Conservation (phyloP, 2,329 filamentous ascomycete species). For the Fusarium piperis region DNA sequence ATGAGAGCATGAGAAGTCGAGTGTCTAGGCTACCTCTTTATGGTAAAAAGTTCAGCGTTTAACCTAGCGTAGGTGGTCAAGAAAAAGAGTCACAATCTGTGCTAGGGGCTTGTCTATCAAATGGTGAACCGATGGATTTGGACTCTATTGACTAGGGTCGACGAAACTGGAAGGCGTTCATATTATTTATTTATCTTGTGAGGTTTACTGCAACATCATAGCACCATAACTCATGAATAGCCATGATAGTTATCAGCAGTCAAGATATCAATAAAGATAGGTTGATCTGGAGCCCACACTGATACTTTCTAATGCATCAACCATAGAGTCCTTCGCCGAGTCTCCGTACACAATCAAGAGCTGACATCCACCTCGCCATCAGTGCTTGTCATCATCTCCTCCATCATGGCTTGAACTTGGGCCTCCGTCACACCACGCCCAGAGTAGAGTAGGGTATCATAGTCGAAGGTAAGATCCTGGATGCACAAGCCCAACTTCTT, state of each 20-base stretch:
- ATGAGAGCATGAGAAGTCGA: too few relatives aligned
- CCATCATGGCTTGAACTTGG: not conserved
- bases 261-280: not conserved
- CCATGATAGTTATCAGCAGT: not conserved
- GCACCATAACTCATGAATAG: not conserved
- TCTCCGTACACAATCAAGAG: not conserved
- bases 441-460: not conserved
- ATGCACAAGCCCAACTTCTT: not conserved
- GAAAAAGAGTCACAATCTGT: not conserved
- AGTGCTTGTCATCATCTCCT: not conserved
- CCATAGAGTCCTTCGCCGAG: not conserved
- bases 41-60: too few relatives aligned
- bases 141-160: not conserved
- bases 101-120: not conserved
- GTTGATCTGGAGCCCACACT: not conserved
- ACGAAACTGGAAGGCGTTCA: not conserved
- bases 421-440: not conserved
- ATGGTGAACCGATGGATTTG: not conserved
- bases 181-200: too few relatives aligned
- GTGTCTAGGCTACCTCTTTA: too few relatives aligned
- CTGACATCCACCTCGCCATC: too few relatives aligned
- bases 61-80: too few relatives aligned
- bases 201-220: not conserved
- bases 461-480: not conserved
- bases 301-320: not conserved